Percentiles rank a stretch among this genome's conserved stretches.
phyloP scores from a whole-genome alignment of 1,139 yeast species.

The Yamadazyma conglobata region DNA sequence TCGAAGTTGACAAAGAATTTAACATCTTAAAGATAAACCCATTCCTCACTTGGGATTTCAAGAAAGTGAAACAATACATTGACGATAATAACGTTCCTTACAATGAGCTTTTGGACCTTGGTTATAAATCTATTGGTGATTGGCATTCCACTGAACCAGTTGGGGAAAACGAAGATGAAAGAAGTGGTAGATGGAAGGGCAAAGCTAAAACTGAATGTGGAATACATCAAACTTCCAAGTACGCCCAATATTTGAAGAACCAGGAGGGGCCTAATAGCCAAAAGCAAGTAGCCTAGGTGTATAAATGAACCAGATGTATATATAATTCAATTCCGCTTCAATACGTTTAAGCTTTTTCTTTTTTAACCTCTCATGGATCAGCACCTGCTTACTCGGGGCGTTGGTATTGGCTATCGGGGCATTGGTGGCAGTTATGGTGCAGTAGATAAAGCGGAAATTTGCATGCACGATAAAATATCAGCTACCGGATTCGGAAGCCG shows the following conservation, averaged over 20 bases:
- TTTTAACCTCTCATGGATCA: too few relatives aligned
- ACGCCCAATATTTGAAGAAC: slow-evolving; percentile 50
- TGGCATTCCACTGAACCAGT: slow-evolving; percentile 95
- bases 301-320: too few relatives aligned
- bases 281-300: too few relatives aligned
- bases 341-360: too few relatives aligned
- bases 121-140: slow-evolving; percentile 91
- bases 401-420: too few relatives aligned
- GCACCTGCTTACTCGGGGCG: too few relatives aligned
- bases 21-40: slow-evolving; percentile 86
- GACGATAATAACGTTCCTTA: slow-evolving; percentile 75
- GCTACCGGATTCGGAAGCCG: too few relatives aligned
- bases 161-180: slow-evolving; percentile 87
- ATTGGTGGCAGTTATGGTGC: too few relatives aligned
- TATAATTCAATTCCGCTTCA: too few relatives aligned
- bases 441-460: too few relatives aligned
- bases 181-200: slow-evolving; percentile 97
- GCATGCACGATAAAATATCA: too few relatives aligned
- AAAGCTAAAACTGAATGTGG: slow-evolving; percentile 94
- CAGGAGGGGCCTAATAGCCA: too few relatives aligned
- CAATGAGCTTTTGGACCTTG: slow-evolving; percentile 77
- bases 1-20: slow-evolving; percentile 69
- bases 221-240: slow-evolving; percentile 76
- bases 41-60: slow-evolving; percentile 77
- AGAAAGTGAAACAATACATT: slow-evolving; percentile 66